A percentile compares a stretch with the other conserved stretches of the same genome.
Conservation (phyloP, 352 stramenopile species). For the Lagenidium sp. region DNA sequence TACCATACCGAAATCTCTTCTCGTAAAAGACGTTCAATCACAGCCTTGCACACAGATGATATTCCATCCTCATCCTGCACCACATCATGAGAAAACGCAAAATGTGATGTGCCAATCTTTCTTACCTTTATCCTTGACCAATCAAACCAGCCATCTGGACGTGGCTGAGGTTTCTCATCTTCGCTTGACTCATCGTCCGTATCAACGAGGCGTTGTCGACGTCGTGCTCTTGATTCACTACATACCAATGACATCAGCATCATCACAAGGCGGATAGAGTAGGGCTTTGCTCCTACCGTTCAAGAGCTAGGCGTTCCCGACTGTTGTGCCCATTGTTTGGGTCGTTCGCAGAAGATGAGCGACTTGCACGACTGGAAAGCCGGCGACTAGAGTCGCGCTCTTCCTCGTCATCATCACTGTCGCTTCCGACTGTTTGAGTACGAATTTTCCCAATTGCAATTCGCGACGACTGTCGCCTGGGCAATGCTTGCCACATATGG, state of each 20-base stretch:
- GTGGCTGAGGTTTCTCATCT: too few species aligned
- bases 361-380: neutral
- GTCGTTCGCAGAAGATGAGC: neutral
- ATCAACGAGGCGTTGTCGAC: slow-evolving; percentile 30
- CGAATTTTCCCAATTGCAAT: slow-evolving; percentile 77
- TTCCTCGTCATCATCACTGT: slow-evolving; percentile 16
- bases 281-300: slow-evolving; percentile 29
- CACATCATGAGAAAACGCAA: too few species aligned
- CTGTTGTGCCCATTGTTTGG: slow-evolving; percentile 14
- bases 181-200: slow-evolving; percentile 45
- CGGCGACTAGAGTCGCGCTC: neutral
- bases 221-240: slow-evolving; percentile 57
- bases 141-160: slow-evolving; percentile 69
- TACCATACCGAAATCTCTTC: slow-evolving; percentile 64
- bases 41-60: slow-evolving; percentile 54
- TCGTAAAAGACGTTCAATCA: slow-evolving; percentile 57
- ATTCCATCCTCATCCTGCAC: too few species aligned
- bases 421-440: slow-evolving; percentile 55
- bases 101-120: too few species aligned
- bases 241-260: neutral
- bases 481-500: slow-evolving; percentile 61
- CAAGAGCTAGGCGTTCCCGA: slow-evolving; percentile 36
- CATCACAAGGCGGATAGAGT: neutral
- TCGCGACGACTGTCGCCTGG: slow-evolving; percentile 72
- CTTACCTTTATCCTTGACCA: too few species aligned